Evolutionary conservation across 2,329 filamentous ascomycete genomes (phyloP), one percentile per base, ranked within the genome.

Genomic region (Dothistroma septosporum): DNA sequence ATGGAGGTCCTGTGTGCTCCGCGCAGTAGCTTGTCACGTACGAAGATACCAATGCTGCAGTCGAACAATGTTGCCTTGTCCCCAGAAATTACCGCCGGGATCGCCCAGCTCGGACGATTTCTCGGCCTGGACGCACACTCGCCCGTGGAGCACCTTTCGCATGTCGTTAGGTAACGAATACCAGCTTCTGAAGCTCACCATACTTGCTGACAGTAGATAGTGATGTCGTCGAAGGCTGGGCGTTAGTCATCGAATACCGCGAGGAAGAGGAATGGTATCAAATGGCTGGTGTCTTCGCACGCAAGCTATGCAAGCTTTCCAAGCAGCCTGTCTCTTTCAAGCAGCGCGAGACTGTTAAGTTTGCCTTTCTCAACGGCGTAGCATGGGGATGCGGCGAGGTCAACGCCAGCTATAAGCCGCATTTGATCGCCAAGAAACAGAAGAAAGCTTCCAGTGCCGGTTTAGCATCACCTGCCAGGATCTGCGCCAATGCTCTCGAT

Each of bases 291-390:
- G 14, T 37, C 11, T 64, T 61, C 52, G 58, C 56, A 12, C 28
- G 56, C 9, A 31, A 46, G 12, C 21, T 63, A 22, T 32, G 22
- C 19, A 35, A 16, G 31, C 57, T 49, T 16, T 55, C 50, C 14
- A 41, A 16, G n/a, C 35, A 47, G 46, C 55, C 55, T 5, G 28
- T 49, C n/a, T 35, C 41, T 19, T 37, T 55, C 28, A 41, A 47
- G 44, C 57, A 59, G 19, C 59, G 41, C 6, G 48, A 58, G 32
- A 31, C 44, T 46, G 33, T 61, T n/a, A 60, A 62, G 55, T 21
- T 60, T 28, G 61, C 62, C 21, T 61, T 60, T 31, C 54, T 65
- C 14, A 50, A 62, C 35, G 63, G 64, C 31, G 57, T 66, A 1
- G 57, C 52, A 21, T 61, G 44, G 21, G 50, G 57, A 4, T 16